A percentile compares a stretch with the other conserved stretches of the same genome.
phyloP scores from a whole-genome alignment of 176 grass and related monocot species.

The Oryza officinalis region DNA sequence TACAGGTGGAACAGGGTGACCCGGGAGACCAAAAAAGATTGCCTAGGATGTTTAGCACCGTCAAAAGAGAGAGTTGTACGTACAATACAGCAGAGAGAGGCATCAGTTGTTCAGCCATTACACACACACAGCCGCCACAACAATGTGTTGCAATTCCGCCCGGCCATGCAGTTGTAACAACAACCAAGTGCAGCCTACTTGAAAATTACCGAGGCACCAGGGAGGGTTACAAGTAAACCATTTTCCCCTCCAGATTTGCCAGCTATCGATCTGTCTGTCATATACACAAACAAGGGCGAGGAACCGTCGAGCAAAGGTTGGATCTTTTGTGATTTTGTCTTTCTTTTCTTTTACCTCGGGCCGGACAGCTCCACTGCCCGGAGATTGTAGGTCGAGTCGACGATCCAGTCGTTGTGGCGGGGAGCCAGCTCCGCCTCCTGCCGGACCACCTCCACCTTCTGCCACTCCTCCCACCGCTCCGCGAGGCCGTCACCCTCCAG shows the following conservation, averaged over 20 bases:
- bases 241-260: background rate
- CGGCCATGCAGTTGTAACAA: background rate
- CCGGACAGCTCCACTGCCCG: slow-evolving; percentile 56
- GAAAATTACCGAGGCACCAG: slow-evolving; percentile 8
- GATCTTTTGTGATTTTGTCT: background rate
- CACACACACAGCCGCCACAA: background rate
- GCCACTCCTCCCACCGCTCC: slow-evolving; percentile 82
- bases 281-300: slow-evolving; percentile 29
- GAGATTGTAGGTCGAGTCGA: slow-evolving; percentile 65
- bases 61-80: background rate
- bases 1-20: background rate
- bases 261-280: background rate
- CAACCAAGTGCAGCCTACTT: background rate
- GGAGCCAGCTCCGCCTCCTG: slow-evolving; percentile 54
- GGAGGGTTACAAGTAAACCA: background rate
- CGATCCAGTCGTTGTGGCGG: slow-evolving; percentile 47
- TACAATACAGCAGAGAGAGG: background rate
- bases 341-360: slow-evolving; percentile 48
- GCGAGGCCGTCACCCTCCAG: slow-evolving; percentile 76
- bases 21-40: background rate
- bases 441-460: slow-evolving; percentile 76
- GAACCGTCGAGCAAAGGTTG: background rate
- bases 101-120: background rate
- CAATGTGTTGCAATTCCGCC: background rate
- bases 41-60: slow-evolving; percentile 1